Evolutionary conservation across 2,329 filamentous ascomycete genomes (phyloP).

Genomic region (Colletotrichum paranaense): DNA sequence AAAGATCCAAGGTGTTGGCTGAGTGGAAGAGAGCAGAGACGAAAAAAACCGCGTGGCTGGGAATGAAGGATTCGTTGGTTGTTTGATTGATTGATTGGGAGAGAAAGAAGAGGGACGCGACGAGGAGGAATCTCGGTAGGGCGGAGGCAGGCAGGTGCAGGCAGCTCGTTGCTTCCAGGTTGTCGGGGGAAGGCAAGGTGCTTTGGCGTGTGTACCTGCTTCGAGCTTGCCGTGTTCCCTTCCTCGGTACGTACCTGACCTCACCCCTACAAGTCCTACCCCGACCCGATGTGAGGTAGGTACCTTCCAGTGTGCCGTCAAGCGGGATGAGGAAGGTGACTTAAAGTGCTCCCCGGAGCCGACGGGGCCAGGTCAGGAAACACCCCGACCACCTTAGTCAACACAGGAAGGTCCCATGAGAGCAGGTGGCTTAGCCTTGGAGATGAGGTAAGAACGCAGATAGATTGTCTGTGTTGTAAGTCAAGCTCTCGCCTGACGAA

Average conservation of each 20-base stretch:
- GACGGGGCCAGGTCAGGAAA: not conserved
- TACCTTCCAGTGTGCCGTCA: not conserved
- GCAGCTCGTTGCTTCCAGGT: not conserved
- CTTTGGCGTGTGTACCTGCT: conserved; percentile 16
- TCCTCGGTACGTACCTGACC: not conserved
- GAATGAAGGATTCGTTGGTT: conserved; percentile 19
- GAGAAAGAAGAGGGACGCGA: conserved; percentile 5
- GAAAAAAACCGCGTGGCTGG: conserved; percentile 21
- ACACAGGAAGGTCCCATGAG: not conserved
- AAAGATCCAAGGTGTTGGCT: not conserved
- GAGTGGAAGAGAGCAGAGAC: not conserved
- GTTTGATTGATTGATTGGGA: conserved; percentile 2
- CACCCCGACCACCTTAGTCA: not conserved
- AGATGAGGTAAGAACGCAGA: not conserved
- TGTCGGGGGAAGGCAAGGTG: conserved; percentile 4
- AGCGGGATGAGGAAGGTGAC: not conserved
- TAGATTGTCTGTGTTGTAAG: not conserved
- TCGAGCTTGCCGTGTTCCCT: not conserved
- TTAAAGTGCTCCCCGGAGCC: conserved; percentile 6
- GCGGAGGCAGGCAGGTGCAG: conserved; percentile 7
- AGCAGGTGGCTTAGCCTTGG: not conserved
- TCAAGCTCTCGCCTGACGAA: not conserved
- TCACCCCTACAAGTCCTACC: not conserved
- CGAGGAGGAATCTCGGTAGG: conserved; percentile 23
- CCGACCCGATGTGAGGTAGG: not conserved